Base-by-base conservation (phyloP, 495 filamentous ascomycete genomes). In the Hyphodiscus hymeniophilus region DNA sequence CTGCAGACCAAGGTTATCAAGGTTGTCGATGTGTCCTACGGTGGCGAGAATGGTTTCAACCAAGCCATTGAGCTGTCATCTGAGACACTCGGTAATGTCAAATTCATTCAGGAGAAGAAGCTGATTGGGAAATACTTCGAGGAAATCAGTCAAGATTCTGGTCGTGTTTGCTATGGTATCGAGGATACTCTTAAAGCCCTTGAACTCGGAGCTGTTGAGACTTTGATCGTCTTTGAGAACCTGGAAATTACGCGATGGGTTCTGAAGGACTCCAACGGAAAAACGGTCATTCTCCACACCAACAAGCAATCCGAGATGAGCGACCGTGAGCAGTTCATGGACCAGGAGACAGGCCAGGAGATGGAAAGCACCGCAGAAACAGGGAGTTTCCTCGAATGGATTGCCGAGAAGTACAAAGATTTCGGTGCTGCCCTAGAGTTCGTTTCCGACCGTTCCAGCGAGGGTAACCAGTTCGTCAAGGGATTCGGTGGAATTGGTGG, bases 21-120 rank as follows among this genome's bases (percentile, higher is more conserved):
- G 71, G 82, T 97, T 34, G 92, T 98, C 21, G 92, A 98, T 60
- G 94, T 98, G 20, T 96, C 91, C 11, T 97, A 98, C 59, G 92
- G 92, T 61, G 92, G 92, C 54, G 94, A 98, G 71, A 96, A 96
- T 72, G 92, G 92, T 15, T 98, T 98, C 75, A 98, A 97, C 73
- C 94, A 98, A 71, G 92, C 92, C 45, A 98, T 98, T 53, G 92
- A 97, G 61, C 67, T 98, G 57, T 81, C 92, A 23, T 74, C 87
- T 11, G 94, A 98, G 74, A 97, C 92, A n/a, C 75, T 98, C 38
- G 84, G 89, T 67, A 97, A 95, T 57, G 92, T 98, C 73, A 98
- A 98, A 67, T 98, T 98, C 67, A 95, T 98, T 64, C 92, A 98
- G 67, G 92, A 98, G 77, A 98, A 98, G 84, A 96, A 94, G 74